A percentile compares a stretch with the other conserved stretches of the same genome.
phyloP scores from a whole-genome alignment of 2,329 filamentous ascomycete genomes.

The Trichophyton schoenleinii region DNA sequence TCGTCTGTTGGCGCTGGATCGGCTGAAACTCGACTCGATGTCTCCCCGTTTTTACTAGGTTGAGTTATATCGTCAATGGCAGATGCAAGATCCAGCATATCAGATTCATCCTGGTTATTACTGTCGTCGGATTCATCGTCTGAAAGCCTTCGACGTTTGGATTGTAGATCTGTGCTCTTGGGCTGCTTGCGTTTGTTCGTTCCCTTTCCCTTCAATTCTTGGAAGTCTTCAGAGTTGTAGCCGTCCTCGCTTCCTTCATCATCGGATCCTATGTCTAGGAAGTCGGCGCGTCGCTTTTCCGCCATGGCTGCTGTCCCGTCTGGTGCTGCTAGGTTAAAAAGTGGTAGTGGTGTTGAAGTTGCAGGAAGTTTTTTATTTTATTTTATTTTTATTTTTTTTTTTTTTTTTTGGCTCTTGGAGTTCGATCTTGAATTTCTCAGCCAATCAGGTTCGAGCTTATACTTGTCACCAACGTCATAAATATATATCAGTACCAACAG shows the following conservation, averaged over 20 bases:
- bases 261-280: slow-evolving; percentile 27
- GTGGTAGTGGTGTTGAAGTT: too few relatives aligned
- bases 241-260: slow-evolving; percentile 29
- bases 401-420: neutral
- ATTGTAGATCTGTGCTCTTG: neutral
- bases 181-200: slow-evolving; percentile 22
- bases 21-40: slow-evolving; percentile 12
- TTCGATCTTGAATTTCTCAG: neutral
- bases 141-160: slow-evolving; percentile 15
- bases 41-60: neutral
- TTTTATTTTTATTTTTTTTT: too few relatives aligned
- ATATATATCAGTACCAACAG: too few relatives aligned
- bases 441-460: neutral
- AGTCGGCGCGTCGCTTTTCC: slow-evolving; percentile 29
- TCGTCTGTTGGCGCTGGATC: slow-evolving; percentile 6
- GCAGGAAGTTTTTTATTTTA: too few relatives aligned
- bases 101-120: slow-evolving; percentile 31
- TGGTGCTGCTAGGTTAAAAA: neutral
- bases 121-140: slow-evolving; percentile 29
- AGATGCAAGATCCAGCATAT: neutral
- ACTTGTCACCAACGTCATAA: neutral
- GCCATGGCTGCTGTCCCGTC: slow-evolving; percentile 21
- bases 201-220: slow-evolving; percentile 28
- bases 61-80: neutral
- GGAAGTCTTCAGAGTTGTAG: slow-evolving; percentile 35